A percentile compares a stretch with the other conserved stretches of the same genome.
phyloP scores from a whole-genome alignment of 2,329 filamentous ascomycete species.

The Zasmidium cellare region DNA sequence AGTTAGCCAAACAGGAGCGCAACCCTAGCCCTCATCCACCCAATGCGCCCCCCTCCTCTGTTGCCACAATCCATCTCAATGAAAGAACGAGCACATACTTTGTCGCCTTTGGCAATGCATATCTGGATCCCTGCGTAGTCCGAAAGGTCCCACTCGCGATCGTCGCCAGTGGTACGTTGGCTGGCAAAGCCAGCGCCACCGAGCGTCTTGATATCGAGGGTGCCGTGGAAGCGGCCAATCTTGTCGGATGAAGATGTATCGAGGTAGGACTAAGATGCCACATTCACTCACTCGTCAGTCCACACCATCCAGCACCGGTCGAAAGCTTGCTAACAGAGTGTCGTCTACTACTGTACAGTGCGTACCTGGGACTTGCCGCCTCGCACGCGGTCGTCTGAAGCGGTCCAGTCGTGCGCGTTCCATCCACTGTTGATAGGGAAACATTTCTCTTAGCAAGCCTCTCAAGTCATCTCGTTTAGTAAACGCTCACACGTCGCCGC shows the following conservation, averaged over 20 bases:
- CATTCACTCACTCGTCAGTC: not conserved
- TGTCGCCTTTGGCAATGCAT: slow-evolving; percentile 19
- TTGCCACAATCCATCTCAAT: too few species aligned
- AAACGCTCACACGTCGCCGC: slow-evolving; percentile 30
- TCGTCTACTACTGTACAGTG: not conserved
- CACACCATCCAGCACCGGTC: too few species aligned
- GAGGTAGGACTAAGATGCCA: slow-evolving; percentile 43
- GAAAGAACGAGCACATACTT: too few species aligned
- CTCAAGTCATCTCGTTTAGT: not conserved
- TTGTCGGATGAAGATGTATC: slow-evolving; percentile 36
- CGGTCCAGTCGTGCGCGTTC: slow-evolving; percentile 62
- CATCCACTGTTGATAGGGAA: slow-evolving; percentile 51
- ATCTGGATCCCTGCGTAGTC: slow-evolving; percentile 17
- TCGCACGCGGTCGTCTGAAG: slow-evolving; percentile 74
- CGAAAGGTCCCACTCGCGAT: slow-evolving; percentile 62
- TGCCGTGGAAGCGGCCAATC: slow-evolving; percentile 62
- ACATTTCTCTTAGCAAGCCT: not conserved
- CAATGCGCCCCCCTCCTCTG: too few species aligned
- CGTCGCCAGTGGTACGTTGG: slow-evolving; percentile 64
- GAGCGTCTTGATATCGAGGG: slow-evolving; percentile 70
- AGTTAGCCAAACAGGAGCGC: not conserved
- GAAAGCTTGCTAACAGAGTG: not conserved
- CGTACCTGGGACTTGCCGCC: slow-evolving; percentile 64
- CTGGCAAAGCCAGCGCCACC: slow-evolving; percentile 82
- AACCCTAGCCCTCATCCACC: not conserved